Conservation (phyloP, 306 rosid species). For the Rosa persica region DNA sequence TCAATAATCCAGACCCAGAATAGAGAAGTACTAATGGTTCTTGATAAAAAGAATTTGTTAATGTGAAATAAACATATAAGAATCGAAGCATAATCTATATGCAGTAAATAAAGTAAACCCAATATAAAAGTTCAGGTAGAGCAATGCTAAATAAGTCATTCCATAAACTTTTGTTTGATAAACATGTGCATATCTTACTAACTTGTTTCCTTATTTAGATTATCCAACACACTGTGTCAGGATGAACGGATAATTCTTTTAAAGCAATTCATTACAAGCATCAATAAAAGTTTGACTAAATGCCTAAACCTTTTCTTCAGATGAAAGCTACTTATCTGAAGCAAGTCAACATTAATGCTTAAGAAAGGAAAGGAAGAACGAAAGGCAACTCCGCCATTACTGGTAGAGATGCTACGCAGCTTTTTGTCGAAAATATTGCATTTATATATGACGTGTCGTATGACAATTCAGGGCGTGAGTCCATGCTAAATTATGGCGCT, state of each 20-base stretch:
- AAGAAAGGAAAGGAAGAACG: neutral
- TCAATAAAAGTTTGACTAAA: neutral
- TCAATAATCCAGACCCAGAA: neutral
- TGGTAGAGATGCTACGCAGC: neutral
- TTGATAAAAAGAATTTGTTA: neutral
- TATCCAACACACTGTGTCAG: neutral
- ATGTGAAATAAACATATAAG: neutral
- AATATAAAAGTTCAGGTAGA: neutral
- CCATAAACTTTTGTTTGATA: neutral
- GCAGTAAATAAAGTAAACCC: neutral
- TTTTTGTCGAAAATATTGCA: neutral
- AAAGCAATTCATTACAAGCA: neutral
- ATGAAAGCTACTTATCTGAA: constrained; percentile 1
- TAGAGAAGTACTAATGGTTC: neutral
- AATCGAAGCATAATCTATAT: neutral
- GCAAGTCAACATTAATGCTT: neutral
- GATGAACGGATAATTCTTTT: neutral
- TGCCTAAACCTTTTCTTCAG: neutral
- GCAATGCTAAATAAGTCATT: neutral
- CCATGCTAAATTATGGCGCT: neutral
- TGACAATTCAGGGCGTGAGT: neutral
- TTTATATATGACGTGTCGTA: neutral
- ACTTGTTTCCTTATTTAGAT: neutral
- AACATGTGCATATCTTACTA: neutral
- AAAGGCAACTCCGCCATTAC: neutral